Base-by-base conservation (phyloP, 2,329 filamentous ascomycete genomes). In the Rhinocladiella similis region DNA sequence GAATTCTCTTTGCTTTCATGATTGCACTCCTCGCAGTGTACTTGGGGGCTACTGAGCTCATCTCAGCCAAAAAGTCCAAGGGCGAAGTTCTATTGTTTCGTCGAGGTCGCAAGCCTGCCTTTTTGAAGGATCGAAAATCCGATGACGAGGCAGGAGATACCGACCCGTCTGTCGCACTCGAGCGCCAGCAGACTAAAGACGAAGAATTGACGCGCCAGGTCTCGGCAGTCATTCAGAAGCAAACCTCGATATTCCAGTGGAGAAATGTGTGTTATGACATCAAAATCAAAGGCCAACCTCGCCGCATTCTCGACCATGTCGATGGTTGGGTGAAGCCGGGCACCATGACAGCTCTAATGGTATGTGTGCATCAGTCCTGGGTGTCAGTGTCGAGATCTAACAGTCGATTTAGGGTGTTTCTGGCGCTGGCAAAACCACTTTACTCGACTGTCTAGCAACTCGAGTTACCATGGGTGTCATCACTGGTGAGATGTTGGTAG, bases 281-380 rank as follows among this genome's bases (percentile, higher is more conserved):
- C 69, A 83, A 84, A 67, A 91, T 95, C 73, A 95, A 94, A 78
- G 79, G 79, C 14, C 84, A 93, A 66, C 75, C 80, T 1, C 83
- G 91, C 13, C 84, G 87, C 41, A 89, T 97, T 67, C 77, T 97
- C 55, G 86, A 96, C 65, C 79, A 94, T 61, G 89, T 96, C 12
- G 89, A 95, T 67, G 92, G 92, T 39, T 96, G 90, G 89, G 91
- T 96, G 54, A 94, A 95, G 73, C 91, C 92, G 2, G 92, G 92
- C 57, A 96, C 90, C n/a, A 73, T 95, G 56, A 96, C 91, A 13
- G 91, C 90, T 42, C 79, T 96, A 3, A 96, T 96, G 91, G 83
- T 54, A 54, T 7, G n/a, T 22, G 12, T 16, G n/a, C 7, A 33
- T 33, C 29, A 33, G 10, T 33, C 10, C 29, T 33, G 29, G 29